Conservation (phyloP, 2,329 filamentous ascomycete species). For the Trichoderma sp. region DNA sequence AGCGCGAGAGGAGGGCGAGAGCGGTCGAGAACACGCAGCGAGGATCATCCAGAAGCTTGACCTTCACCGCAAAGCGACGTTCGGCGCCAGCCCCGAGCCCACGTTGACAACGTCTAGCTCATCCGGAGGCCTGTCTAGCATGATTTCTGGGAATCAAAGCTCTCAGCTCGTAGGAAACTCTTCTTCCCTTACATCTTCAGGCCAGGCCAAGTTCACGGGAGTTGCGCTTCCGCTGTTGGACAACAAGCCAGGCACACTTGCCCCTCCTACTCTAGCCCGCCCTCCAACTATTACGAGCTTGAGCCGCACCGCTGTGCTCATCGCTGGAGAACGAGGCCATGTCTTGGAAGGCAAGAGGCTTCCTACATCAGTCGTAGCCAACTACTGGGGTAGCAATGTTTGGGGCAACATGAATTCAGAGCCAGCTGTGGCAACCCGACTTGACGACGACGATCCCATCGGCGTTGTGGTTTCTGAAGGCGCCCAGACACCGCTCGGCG, state of each 20-base stretch:
- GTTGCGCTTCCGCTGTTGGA: constrained; percentile 43
- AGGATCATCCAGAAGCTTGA: constrained; percentile 93
- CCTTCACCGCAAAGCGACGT: constrained; percentile 75
- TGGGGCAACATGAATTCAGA: constrained; percentile 52
- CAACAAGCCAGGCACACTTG: constrained; percentile 61
- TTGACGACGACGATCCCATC: constrained; percentile 42
- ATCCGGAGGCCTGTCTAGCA: constrained; percentile 71
- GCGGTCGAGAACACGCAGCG: constrained; percentile 75
- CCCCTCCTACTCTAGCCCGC: constrained; percentile 78
- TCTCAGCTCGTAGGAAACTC: constrained; percentile 57
- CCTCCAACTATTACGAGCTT: constrained; percentile 81
- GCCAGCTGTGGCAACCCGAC: constrained; percentile 34
- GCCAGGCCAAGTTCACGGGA: constrained; percentile 29
- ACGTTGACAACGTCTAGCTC: constrained; percentile 40
- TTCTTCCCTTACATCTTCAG: constrained; percentile 32
- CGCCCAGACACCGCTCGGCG: constrained; percentile 31
- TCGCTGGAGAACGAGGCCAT: constrained; percentile 73
- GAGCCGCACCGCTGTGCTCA: constrained; percentile 79
- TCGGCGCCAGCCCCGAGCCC: constrained; percentile 45
- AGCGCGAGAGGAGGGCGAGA: constrained; percentile 68
- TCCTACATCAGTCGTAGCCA: constrained; percentile 84
- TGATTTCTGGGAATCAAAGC: constrained; percentile 70
- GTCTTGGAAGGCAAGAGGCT: constrained; percentile 67
- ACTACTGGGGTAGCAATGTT: constrained; percentile 87
- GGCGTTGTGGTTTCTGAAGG: constrained; percentile 40